These are phyloP conservation scores for Epichloe uncinata DNA, from an alignment of 2,329 filamentous ascomycete genomes.

Conservation along the genomic window DNA sequence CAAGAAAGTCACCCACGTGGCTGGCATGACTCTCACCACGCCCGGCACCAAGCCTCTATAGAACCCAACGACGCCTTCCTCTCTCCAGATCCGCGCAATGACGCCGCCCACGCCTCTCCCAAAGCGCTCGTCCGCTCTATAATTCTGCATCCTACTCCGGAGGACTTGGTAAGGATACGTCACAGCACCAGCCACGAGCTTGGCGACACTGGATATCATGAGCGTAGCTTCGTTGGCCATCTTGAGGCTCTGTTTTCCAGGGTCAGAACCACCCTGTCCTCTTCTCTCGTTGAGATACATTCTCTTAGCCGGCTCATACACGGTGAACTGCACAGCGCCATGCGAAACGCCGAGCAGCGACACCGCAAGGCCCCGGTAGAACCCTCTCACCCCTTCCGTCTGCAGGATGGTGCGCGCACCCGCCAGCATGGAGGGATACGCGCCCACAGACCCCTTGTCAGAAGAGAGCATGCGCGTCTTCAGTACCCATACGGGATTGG, in stretches of 20 bases:
- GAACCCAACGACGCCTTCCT: constrained; percentile 72
- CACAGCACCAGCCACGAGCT: constrained; percentile 75
- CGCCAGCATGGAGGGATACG: constrained; percentile 65
- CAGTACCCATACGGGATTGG: constrained; percentile 95
- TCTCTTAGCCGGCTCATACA: constrained; percentile 63
- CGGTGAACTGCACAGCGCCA: constrained; percentile 89
- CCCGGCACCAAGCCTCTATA: constrained; percentile 87
- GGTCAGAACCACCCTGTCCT: neutral
- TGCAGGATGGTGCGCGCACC: constrained; percentile 55
- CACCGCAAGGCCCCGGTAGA: constrained; percentile 78
- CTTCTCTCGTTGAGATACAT: constrained; percentile 30
- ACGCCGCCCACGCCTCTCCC: constrained; percentile 59
- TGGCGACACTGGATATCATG: constrained; percentile 65
- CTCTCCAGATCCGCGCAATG: constrained; percentile 56
- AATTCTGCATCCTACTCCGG: constrained; percentile 76
- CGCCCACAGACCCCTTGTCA: constrained; percentile 57
- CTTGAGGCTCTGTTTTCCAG: neutral
- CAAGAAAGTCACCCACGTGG: constrained; percentile 91
- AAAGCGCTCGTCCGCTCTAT: constrained; percentile 65
- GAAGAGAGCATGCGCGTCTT: constrained; percentile 95
- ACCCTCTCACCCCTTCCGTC: constrained; percentile 62
- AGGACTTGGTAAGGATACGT: constrained; percentile 96
- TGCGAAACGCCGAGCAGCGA: constrained; percentile 80
- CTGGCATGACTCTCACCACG: constrained; percentile 79
- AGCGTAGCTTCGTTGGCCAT: constrained; percentile 66